These are phyloP conservation scores for Kwoniella europaea DNA, from an alignment of 768 basidiomycete species.

Conservation along the genomic window DNA sequence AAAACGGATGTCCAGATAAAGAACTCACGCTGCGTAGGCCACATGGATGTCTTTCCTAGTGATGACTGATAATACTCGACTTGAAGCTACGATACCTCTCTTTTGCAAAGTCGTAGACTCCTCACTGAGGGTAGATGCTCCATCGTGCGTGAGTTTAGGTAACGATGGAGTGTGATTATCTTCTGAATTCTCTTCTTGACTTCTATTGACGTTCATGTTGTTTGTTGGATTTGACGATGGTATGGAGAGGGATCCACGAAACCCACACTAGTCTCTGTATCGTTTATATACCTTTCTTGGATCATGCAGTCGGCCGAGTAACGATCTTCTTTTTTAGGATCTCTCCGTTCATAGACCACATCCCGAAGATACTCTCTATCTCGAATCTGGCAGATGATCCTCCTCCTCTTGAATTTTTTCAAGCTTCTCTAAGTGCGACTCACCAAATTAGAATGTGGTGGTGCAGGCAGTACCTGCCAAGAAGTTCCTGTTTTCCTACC, in stretches of 20 bases:
- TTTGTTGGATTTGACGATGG: not conserved
- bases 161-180: not conserved
- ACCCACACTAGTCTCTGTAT: not conserved
- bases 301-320: not conserved
- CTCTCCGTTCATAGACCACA: not conserved
- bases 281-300: not conserved
- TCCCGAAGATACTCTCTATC: not conserved
- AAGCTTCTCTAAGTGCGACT: too few species aligned
- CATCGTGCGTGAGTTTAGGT: conserved; percentile 1
- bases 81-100: conserved; percentile 16
- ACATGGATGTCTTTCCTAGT: conserved; percentile 14
- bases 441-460: too few species aligned
- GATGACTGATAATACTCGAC: conserved; percentile 12
- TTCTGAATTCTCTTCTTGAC: not conserved
- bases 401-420: too few species aligned
- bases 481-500: not conserved
- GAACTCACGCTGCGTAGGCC: conserved; percentile 11
- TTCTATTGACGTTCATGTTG: not conserved
- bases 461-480: not conserved
- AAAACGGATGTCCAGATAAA: not conserved
- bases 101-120: conserved; percentile 9
- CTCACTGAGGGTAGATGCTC: not conserved
- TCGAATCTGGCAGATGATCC: too few species aligned
- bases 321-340: not conserved
- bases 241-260: not conserved